phyloP scores from a whole-genome alignment of 1,284 basidiomycete species.

The Leccinum pachyderme region DNA sequence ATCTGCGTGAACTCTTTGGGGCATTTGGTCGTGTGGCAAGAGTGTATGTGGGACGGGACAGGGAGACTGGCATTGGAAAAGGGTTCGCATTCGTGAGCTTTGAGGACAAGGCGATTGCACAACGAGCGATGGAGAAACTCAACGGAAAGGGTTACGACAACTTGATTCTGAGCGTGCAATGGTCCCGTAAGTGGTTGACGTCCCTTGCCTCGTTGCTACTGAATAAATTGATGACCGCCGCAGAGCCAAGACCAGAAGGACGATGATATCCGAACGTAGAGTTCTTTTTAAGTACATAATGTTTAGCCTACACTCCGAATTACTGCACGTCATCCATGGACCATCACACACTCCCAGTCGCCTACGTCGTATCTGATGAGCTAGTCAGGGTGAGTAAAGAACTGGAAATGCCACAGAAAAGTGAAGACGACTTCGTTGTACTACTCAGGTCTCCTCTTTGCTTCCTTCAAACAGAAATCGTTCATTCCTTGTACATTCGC shows the following conservation, averaged over 20 bases:
- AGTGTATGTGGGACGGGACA: slow-evolving; percentile 93
- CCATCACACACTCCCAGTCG: slow-evolving; percentile 25
- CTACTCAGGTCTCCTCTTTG: slow-evolving; percentile 55
- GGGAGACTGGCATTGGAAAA: slow-evolving; percentile 93
- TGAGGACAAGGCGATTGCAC: slow-evolving; percentile 78
- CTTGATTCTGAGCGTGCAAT: slow-evolving; percentile 83
- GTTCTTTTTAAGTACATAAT: too few relatives aligned
- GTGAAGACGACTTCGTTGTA: background rate
- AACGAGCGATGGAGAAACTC: slow-evolving; percentile 90
- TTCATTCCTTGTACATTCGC: slow-evolving; percentile 77
- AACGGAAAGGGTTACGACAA: slow-evolving; percentile 92
- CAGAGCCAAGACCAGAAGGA: slow-evolving; percentile 43
- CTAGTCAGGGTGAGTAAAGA: slow-evolving; percentile 45
- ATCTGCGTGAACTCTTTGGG: slow-evolving; percentile 90
- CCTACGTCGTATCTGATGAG: slow-evolving; percentile 59
- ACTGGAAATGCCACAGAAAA: background rate
- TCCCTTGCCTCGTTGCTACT: background rate
- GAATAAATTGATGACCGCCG: background rate
- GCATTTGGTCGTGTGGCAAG: slow-evolving; percentile 81
- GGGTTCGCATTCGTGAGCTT: slow-evolving; percentile 97
- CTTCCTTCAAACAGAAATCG: slow-evolving; percentile 83
- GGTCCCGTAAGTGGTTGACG: slow-evolving; percentile 66
- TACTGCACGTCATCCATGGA: slow-evolving; percentile 5
- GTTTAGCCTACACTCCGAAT: too few relatives aligned
- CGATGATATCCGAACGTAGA: slow-evolving; percentile 24